Conservation (phyloP, 2,329 filamentous ascomycete genomes). For the Cordyceps fumosorosea region DNA sequence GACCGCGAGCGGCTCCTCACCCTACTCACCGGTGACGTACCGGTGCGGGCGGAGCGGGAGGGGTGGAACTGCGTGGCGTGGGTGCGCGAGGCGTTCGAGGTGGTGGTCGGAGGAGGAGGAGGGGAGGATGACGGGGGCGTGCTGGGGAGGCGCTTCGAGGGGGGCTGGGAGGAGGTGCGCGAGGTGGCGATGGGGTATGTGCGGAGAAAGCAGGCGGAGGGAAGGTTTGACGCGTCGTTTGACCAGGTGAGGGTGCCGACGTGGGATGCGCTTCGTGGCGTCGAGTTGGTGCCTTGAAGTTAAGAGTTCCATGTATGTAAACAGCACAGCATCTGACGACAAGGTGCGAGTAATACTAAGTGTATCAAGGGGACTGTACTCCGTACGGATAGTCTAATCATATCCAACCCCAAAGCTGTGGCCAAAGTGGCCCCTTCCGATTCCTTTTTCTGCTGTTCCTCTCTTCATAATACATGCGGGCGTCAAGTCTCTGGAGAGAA, state of each 20-base stretch:
- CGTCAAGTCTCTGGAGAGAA: neutral
- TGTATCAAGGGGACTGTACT: too few relatives aligned
- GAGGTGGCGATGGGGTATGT: neutral
- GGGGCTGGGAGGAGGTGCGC: neutral
- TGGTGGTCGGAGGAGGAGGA: neutral
- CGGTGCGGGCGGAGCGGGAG: neutral
- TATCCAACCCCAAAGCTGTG: too few relatives aligned
- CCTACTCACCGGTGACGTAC: neutral
- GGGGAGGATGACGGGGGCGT: neutral
- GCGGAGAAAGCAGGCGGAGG: neutral
- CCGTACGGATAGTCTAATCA: too few relatives aligned
- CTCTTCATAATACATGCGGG: neutral
- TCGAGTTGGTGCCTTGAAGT: neutral
- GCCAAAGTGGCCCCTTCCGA: neutral
- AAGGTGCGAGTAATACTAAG: too few relatives aligned
- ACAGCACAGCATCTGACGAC: too few relatives aligned
- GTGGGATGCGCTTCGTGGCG: neutral
- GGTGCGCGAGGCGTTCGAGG: neutral
- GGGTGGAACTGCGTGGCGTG: neutral
- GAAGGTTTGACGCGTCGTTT: neutral
- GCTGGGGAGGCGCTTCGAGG: too few relatives aligned
- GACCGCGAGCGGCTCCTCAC: neutral
- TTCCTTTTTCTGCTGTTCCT: neutral
- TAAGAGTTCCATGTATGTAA: neutral
- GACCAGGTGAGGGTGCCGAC: neutral